These are phyloP conservation scores for Pyricularia grisea DNA, from an alignment of 2,329 filamentous ascomycete species.

Conservation along the genomic window DNA sequence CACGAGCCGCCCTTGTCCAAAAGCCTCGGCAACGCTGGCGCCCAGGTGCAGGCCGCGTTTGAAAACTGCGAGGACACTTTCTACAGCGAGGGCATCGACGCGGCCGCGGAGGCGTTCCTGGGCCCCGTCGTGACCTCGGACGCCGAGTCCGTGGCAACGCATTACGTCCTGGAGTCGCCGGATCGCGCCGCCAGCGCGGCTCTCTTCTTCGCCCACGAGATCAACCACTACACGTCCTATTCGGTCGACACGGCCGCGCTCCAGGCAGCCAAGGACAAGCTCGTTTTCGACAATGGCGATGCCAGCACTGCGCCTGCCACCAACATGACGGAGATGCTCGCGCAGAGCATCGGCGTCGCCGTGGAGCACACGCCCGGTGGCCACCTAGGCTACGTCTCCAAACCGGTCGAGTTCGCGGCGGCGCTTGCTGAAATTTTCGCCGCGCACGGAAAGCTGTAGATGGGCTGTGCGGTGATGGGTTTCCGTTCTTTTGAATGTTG, in stretches of 20 bases:
- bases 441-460: not conserved
- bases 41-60: not conserved
- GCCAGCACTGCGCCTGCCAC: not conserved
- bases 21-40: not conserved
- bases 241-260: not conserved
- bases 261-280: not conserved
- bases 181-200: not conserved
- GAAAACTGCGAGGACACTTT: not conserved
- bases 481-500: too few relatives aligned
- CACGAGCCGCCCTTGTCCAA: slow-evolving; percentile 8
- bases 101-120: not conserved
- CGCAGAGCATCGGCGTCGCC: not conserved
- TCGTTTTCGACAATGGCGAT: not conserved
- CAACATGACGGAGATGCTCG: not conserved
- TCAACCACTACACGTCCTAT: not conserved
- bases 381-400: not conserved
- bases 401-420: not conserved
- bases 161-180: not conserved
- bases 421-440: not conserved
- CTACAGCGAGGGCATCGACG: not conserved
- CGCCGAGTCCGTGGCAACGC: not conserved
- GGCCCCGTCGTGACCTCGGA: not conserved
- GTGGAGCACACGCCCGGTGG: not conserved
- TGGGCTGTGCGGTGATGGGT: too few relatives aligned
- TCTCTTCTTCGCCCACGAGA: slow-evolving; percentile 1